Base-by-base conservation (phyloP, 305 asterid species). In the Fraxinus angustifolia region DNA sequence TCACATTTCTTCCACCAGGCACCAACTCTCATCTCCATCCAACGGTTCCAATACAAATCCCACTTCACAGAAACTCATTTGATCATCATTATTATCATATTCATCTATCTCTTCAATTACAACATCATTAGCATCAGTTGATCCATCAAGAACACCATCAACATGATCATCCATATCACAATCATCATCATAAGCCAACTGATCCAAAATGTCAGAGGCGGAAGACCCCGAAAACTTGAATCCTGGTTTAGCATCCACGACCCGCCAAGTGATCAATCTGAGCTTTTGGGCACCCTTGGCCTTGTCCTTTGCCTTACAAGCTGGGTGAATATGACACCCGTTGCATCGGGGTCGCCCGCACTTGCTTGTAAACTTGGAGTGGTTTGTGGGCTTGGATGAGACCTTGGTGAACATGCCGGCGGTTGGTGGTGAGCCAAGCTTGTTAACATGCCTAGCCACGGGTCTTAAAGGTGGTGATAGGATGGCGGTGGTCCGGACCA, bases 341-440 rank as follows among this genome's bases (percentile, higher is more conserved):
- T 40, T 40, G 71, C 98, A 95, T 83, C 82, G 83, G 8, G 91
- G 84, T 4, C 97, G 92, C 70, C 92, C 91, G 53, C 98, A 95
- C 82, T 88, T 92, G 8, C 97, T 89, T 3, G 95, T 93, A 86
- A 89, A 92, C 89, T 93, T 91, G 84, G 99, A 95, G 83, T 91
- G 98, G 87, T 91, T 93, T 31, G 92, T 91, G 56, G 98, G 99
- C 87, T 89, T 93, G 65, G 88, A n/a, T 8, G 97, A 56, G 53
- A 87, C 97, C 85, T 58, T 87, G 72, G 91, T 76, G 88, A 93
- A 92, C 11, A 80, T 73, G 68, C 97, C 97, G 17, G 97, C 97
- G 0, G 92, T 86, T 11, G 93, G 93, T 6, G 90, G 86, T 12
- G 93, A 82, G 60, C 30, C 28, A 11, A 88, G 68, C 87, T 83